These are phyloP conservation scores for Tremella mesenterica DNA, from an alignment of 768 basidiomycete genomes.

Conservation along the genomic window DNA sequence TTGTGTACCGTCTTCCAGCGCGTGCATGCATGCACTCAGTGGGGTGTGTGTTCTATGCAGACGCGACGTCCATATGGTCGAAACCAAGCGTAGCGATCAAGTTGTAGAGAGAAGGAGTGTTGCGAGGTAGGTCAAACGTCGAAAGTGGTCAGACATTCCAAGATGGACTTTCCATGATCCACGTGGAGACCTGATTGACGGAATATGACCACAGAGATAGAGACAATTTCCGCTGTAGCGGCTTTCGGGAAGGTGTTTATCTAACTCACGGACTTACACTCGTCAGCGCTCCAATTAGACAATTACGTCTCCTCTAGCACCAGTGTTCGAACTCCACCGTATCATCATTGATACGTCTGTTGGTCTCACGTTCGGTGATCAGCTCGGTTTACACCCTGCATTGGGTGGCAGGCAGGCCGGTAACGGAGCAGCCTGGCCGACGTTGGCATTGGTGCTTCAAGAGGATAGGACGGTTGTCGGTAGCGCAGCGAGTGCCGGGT, in stretches of 20 bases:
- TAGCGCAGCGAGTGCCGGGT: slow-evolving; percentile 40
- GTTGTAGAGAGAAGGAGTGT: no score
- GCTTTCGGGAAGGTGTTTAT: slow-evolving; percentile 38
- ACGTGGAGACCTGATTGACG: no score
- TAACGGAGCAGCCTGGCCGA: slow-evolving; percentile 39
- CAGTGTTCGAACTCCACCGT: slow-evolving; percentile 39
- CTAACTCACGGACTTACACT: slow-evolving; percentile 34
- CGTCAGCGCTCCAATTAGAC: slow-evolving; percentile 35
- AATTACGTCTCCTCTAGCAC: slow-evolving; percentile 36
- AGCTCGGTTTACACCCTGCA: slow-evolving; percentile 23
- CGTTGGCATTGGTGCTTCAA: slow-evolving; percentile 36
- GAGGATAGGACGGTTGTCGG: slow-evolving; percentile 38
- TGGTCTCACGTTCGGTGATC: slow-evolving; percentile 33
- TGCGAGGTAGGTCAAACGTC: no score
- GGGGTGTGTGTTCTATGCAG: no score
- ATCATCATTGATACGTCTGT: slow-evolving; percentile 28
- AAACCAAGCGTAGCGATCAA: no score
- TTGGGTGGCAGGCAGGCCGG: slow-evolving; percentile 35
- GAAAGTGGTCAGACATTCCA: no score
- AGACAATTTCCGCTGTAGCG: slow-evolving; percentile 34
- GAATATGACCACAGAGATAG: no score
- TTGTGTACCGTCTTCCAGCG: no score
- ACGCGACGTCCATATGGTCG: no score
- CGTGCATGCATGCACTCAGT: no score
- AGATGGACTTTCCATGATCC: no score